Base-by-base conservation (phyloP, 2,329 filamentous ascomycete species). In the Stachybotrys chlorohalonatus region DNA sequence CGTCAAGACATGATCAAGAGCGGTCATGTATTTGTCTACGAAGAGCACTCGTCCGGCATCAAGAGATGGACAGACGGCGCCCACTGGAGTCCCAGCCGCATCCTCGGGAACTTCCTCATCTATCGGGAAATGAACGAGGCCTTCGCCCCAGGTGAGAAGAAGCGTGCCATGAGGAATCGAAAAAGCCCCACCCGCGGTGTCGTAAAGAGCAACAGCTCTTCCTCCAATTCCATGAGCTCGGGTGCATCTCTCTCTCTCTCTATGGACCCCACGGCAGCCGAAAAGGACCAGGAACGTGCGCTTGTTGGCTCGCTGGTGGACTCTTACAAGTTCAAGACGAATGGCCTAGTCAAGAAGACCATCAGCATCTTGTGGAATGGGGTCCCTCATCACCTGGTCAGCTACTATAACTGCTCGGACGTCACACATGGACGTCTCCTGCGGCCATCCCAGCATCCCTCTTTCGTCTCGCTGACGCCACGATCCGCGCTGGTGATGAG, bases 61-160 rank as follows among this genome's bases (percentile, higher is more conserved):
- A 95, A 95, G 73, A 81, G 92, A 54, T 96, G 92, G 92, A 96
- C 91, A 0, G 92, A 96, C 62, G 91, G 92, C 13, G 83, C 93
- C 11, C 86, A 87, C 7, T 96, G 92, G 92, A 95, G 89, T 62
- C 92, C 92, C 0, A 95, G 86, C 69, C 85, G 88, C 15, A 93
- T 95, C 51, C 76, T 93, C 51, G 87, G 86, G 56, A 94, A 94
- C 66, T 95, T 90, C 62, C 79, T 95, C 48, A 82, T 95, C 61
- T 95, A 95, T 65, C 84, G 90, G 32, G 89, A 95, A 68, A 79
- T 95, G 48, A 82, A 88, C 58, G 84, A 86, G 63, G 84, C 86
- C 0, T 92, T 92, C 60, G 84, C 86, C 2, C 87, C 89, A 0
- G 89, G 89, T 7, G 87, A 93, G 74, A 94, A 93, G 78, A 94